Base-by-base conservation (phyloP, 495 filamentous ascomycete species). In the Hypoxylon fragiforme region DNA sequence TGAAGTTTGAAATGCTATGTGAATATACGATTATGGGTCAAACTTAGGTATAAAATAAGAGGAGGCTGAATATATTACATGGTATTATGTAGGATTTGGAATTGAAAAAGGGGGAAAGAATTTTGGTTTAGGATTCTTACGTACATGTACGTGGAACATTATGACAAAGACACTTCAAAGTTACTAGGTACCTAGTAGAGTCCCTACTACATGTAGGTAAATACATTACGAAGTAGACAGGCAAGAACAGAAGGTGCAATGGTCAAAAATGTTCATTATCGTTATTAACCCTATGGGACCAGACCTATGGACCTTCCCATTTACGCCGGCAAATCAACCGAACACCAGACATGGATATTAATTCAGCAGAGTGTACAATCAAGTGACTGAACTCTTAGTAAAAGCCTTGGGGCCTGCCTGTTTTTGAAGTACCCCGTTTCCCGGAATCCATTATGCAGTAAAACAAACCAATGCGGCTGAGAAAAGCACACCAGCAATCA, bases 201-300 rank as follows among this genome's bases (percentile, higher is more conserved):
- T n/a, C n/a, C n/a, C n/a, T n/a, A n/a, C n/a, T n/a, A n/a, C n/a
- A n/a, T n/a, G n/a, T n/a, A n/a, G n/a, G n/a, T n/a, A n/a, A n/a
- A n/a, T n/a, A n/a, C n/a, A n/a, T n/a, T n/a, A n/a, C n/a, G n/a
- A n/a, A 37, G 13, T 37, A 16, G 4, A 4, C 24, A 28, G 24
- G 24, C 24, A 28, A 4, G 9, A 4, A 28, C 4, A 4, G 9
- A 28, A 9, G 24, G 24, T 4, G 24, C 14, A 28, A 6, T 13
- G 30, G 36, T 32, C 41, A 41, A 21, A 36, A 39, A 32, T 11
- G 38, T 12, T 60, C 57, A 35, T 60, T 36, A 42, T 60, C 44
- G 39, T 60, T 45, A 50, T 60, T 50, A 50, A 46, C 39, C 54
- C 45, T 60, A 40, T n/a, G n/a, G 38, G 21, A 48, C 44, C 50